Conservation (phyloP, 2,329 filamentous ascomycete genomes). For the Sarocladium brachiariae region DNA sequence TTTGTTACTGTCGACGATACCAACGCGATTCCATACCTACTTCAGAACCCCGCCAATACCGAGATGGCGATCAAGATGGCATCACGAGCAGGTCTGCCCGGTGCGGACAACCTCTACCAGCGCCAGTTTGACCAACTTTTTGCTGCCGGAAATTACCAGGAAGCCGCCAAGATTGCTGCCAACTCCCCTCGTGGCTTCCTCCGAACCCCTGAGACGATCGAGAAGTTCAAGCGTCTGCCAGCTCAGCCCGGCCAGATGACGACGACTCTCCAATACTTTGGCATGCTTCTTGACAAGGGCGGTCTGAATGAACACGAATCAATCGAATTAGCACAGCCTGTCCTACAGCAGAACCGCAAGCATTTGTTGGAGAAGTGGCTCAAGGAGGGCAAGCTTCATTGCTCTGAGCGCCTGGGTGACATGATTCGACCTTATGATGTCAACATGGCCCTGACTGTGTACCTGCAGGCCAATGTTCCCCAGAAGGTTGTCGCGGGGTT, state of each 20-base stretch:
- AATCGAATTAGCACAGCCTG: constrained; percentile 85
- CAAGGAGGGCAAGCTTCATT: constrained; percentile 89
- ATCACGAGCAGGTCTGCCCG: constrained; percentile 85
- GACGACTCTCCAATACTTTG: constrained; percentile 94
- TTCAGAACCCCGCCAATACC: constrained; percentile 92
- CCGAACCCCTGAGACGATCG: constrained; percentile 89
- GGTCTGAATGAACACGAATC: constrained; percentile 89
- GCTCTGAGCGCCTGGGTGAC: constrained; percentile 94
- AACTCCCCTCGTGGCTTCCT: constrained; percentile 95
- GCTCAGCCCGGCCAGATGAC: constrained; percentile 81
- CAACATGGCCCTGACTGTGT: constrained; percentile 79
- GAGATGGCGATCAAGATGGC: constrained; percentile 94
- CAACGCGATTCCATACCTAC: constrained; percentile 86
- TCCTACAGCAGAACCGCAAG: constrained; percentile 88
- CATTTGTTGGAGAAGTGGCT: constrained; percentile 98
- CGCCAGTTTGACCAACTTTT: constrained; percentile 90
- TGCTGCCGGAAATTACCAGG: constrained; percentile 69
- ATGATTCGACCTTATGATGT: constrained; percentile 86
- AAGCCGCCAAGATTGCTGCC: constrained; percentile 91
- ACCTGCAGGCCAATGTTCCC: constrained; percentile 81
- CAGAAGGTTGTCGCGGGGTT: constrained; percentile 94
- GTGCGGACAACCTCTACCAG: constrained; percentile 87
- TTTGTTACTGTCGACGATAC: constrained; percentile 90
- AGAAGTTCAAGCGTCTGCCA: constrained; percentile 85
- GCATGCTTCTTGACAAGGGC: constrained; percentile 93